Percentiles rank a stretch among this genome's conserved stretches.
These are phyloP conservation scores for Trametes punicea DNA, from an alignment of 768 basidiomycete species.

Conservation along the genomic window DNA sequence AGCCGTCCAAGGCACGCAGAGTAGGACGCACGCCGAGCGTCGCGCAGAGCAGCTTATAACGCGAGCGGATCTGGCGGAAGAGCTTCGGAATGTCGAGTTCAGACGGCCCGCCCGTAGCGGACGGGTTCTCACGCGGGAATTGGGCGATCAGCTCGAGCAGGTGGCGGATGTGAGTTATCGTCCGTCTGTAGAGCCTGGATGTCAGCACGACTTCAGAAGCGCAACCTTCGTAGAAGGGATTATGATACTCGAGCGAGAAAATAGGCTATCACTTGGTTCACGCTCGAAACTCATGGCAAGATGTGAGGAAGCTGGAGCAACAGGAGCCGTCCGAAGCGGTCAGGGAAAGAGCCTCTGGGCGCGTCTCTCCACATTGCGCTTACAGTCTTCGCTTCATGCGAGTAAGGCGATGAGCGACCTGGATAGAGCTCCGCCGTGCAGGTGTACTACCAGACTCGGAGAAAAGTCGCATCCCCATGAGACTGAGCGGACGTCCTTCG, in stretches of 20 bases:
- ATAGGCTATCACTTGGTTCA: neutral
- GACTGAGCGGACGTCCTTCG: neutral
- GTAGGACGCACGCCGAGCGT: conserved; percentile 65
- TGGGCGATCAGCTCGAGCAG: conserved; percentile 68
- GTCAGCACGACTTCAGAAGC: neutral
- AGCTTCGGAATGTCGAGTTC: conserved; percentile 73
- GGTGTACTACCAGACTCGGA: neutral
- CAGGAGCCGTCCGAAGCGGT: too few relatives aligned
- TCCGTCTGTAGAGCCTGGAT: conserved; percentile 41
- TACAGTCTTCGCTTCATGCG: too few relatives aligned
- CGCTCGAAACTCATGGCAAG: neutral
- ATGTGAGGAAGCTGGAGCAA: too few relatives aligned
- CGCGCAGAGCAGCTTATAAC: conserved; percentile 85
- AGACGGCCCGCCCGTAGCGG: conserved; percentile 31
- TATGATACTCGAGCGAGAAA: neutral
- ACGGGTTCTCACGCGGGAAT: conserved; percentile 80
- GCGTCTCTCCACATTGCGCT: neutral
- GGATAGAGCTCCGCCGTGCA: too few relatives aligned
- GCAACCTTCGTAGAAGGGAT: neutral
- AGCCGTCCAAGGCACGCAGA: conserved; percentile 28
- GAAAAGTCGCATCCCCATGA: neutral
- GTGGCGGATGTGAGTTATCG: conserved; percentile 58
- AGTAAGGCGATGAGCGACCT: too few relatives aligned
- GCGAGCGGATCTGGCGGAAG: conserved; percentile 80
- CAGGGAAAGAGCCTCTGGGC: too few relatives aligned